Conservation (phyloP, 768 basidiomycete genomes). For the Hygrocybe coccinea region DNA sequence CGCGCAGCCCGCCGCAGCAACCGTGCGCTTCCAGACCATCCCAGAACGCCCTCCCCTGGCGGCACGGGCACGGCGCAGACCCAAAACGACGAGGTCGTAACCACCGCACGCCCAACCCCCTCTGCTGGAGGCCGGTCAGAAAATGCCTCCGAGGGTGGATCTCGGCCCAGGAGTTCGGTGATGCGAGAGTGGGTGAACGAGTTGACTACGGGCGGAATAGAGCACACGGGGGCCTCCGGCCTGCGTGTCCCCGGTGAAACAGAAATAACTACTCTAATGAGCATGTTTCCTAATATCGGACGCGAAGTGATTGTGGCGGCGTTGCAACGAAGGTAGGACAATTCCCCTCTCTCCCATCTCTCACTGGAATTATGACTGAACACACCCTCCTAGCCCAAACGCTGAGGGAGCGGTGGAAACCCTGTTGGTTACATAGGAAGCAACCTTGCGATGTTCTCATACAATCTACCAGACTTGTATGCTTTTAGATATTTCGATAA, state of each 20-base stretch:
- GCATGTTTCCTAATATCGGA: slow-evolving; percentile 80
- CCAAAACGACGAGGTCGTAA: slow-evolving; percentile 51
- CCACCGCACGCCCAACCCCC: slow-evolving; percentile 48
- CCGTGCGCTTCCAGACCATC: slow-evolving; percentile 65
- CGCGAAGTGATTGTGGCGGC: slow-evolving; percentile 71
- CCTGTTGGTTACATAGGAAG: slow-evolving; percentile 51
- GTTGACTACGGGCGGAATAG: slow-evolving; percentile 56
- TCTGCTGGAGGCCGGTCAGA: slow-evolving; percentile 17
- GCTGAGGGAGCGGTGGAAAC: slow-evolving; percentile 81
- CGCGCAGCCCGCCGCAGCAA: slow-evolving; percentile 62
- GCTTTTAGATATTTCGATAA: background rate
- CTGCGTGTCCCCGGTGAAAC: slow-evolving; percentile 68
- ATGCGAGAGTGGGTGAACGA: slow-evolving; percentile 79
- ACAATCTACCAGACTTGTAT: no score
- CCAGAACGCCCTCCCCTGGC: slow-evolving; percentile 14
- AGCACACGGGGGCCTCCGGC: slow-evolving; percentile 44
- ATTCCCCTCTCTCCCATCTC: slow-evolving; percentile 1
- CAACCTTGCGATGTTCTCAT: slow-evolving; percentile 11
- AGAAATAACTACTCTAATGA: slow-evolving; percentile 68
- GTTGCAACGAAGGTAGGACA: slow-evolving; percentile 71
- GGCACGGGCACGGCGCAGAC: slow-evolving; percentile 24
- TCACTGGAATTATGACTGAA: slow-evolving; percentile 6
- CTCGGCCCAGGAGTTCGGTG: slow-evolving; percentile 43
- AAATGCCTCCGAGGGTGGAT: slow-evolving; percentile 13
- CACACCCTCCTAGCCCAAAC: slow-evolving; percentile 48